Percentiles rank a stretch among this genome's conserved stretches.
These are phyloP conservation scores for Tetrapisispora taiwanensis DNA, from an alignment of 805 yeast genomes.

Conservation along the genomic window DNA sequence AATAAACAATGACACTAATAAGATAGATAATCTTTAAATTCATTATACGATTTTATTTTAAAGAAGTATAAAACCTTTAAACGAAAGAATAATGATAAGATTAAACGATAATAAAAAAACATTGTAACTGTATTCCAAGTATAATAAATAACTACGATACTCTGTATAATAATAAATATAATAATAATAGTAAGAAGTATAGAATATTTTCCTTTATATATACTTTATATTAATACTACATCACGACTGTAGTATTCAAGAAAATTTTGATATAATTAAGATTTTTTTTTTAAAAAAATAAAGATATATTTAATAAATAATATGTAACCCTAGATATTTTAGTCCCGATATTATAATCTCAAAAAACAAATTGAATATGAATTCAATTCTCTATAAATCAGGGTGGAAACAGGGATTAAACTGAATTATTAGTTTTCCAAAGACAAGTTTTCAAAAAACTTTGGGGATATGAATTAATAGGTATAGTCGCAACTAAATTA, in stretches of 20 bases:
- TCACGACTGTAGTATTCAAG: no score
- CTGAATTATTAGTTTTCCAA: constrained; percentile 20
- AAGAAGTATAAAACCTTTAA: no score
- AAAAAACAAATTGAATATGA: constrained; percentile 3
- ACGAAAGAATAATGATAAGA: not conserved
- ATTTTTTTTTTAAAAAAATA: no score
- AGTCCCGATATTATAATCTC: constrained; percentile 25
- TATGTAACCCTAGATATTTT: constrained; percentile 22
- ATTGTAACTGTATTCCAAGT: constrained; percentile 1
- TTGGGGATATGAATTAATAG: constrained; percentile 23
- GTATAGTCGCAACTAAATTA: constrained; percentile 29
- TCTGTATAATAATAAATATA: constrained; percentile 1
- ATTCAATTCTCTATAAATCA: constrained; percentile 13
- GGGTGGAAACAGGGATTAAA: constrained; percentile 30
- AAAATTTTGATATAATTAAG: no score
- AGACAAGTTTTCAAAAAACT: constrained; percentile 28
- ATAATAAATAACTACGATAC: not conserved
- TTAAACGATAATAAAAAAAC: not conserved
- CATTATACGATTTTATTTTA: not conserved
- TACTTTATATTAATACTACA: no score
- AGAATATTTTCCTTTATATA: not conserved
- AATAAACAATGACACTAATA: not conserved
- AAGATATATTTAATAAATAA: no score
- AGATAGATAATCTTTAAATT: not conserved
- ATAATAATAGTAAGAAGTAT: not conserved